These are phyloP conservation scores for Schizophyllum amplum DNA, from an alignment of 1,284 basidiomycete genomes.

Conservation along the genomic window DNA sequence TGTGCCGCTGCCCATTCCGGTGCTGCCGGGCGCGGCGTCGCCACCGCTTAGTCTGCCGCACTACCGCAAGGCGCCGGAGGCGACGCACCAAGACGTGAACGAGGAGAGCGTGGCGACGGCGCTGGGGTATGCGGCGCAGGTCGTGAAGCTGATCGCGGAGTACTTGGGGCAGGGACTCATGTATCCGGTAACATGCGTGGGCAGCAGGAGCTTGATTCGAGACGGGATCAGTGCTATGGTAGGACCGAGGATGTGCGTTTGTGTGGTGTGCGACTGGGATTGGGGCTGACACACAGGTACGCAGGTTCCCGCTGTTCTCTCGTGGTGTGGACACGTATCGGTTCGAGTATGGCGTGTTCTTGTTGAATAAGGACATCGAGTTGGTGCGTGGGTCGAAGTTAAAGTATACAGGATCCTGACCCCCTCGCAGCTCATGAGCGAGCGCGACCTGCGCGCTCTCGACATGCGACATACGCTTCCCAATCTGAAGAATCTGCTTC, in stretches of 20 bases:
- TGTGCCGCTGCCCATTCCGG: slow-evolving; percentile 80
- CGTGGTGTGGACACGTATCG: slow-evolving; percentile 93
- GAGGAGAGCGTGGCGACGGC: slow-evolving; percentile 83
- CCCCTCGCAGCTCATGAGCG: slow-evolving; percentile 72
- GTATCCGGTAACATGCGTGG: slow-evolving; percentile 86
- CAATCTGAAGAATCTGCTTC: slow-evolving; percentile 89
- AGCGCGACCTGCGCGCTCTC: slow-evolving; percentile 77
- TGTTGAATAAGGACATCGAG: slow-evolving; percentile 97
- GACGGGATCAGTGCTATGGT: slow-evolving; percentile 92
- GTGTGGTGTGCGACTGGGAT: background rate
- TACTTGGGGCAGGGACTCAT: slow-evolving; percentile 73
- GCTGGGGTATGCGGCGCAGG: slow-evolving; percentile 81
- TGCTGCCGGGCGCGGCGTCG: slow-evolving; percentile 68
- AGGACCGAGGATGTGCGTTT: slow-evolving; percentile 78
- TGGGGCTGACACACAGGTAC: background rate
- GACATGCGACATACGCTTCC: slow-evolving; percentile 95
- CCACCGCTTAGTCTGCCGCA: slow-evolving; percentile 66
- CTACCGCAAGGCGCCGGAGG: background rate
- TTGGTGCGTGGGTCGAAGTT: slow-evolving; percentile 45
- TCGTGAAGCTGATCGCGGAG: slow-evolving; percentile 73
- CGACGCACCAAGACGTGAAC: slow-evolving; percentile 58
- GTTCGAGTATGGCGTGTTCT: slow-evolving; percentile 96
- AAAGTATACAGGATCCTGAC: too few relatives aligned
- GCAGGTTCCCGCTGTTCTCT: slow-evolving; percentile 88
- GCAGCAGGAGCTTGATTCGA: slow-evolving; percentile 80